Evolutionary conservation across 305 asterid genomes (phyloP).

Genomic region (Plantago lanceolata): DNA sequence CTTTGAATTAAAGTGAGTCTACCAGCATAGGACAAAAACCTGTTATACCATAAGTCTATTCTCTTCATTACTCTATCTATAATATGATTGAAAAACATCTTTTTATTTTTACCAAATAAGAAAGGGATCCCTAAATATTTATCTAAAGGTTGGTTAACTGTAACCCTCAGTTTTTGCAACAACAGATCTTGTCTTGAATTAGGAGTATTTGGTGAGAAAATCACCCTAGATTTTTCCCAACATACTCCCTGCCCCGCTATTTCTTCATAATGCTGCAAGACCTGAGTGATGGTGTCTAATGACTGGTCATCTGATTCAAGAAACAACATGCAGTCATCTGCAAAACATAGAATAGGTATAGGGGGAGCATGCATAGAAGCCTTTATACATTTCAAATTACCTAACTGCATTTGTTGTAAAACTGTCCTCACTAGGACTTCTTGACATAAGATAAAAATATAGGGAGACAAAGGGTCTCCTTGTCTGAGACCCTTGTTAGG

Average conservation of each 20-base stretch:
- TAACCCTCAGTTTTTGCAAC: neutral
- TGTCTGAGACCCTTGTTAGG: neutral
- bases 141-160: neutral
- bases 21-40: neutral
- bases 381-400: too few relatives aligned
- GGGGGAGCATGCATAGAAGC: neutral
- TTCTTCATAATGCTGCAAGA: too few relatives aligned
- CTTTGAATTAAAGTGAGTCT: neutral
- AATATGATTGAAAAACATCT: neutral
- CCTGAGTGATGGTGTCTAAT: neutral
- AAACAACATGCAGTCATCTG: neutral
- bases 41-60: neutral
- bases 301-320: neutral
- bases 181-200: too few relatives aligned
- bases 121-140: neutral
- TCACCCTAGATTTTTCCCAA: neutral
- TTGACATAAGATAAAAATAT: neutral
- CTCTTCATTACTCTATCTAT: neutral
- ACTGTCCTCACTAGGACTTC: too few relatives aligned
- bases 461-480: neutral
- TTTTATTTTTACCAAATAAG: neutral
- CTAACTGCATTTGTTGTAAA: too few relatives aligned
- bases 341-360: neutral
- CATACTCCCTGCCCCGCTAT: neutral
- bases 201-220: neutral